Evolutionary conservation across 179 eudicot genomes (phyloP), one percentile per base, ranked within the genome.

Genomic region (Pouteria campechiana): DNA sequence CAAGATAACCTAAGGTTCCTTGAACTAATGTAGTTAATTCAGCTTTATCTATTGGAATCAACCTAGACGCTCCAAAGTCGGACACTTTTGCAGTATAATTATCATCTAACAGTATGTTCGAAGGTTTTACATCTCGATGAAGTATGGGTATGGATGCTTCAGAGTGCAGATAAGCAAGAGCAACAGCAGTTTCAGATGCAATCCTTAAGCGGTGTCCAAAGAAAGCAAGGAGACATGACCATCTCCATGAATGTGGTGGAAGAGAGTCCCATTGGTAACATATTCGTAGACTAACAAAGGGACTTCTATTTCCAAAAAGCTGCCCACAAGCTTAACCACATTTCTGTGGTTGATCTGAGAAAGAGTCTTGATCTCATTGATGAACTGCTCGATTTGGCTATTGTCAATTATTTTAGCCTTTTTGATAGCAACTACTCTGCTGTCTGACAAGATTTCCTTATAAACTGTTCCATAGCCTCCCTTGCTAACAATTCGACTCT

Each of bases 391-490:
- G 4, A 64, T 54, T 50, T 69, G 75, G 51, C 48, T 37, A 16
- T 38, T 27, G 12, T 64, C 75, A 44, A 59, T 41, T 16, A 49
- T 10, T 42, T 31, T 28, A 0, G 75, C 63, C 35, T 50, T 69
- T 14, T 69, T 69, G 33, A 69, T 50, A 10, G 75, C 75, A n/a
- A 69, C 63, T 0, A 54, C 27, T 7, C 52, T 41, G 11, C 50
- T 42, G 13, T 69, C 67, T 0, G 52, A 34, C 14, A 73, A 24
- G 34, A 67, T 46, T 11, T 72, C 79, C 54, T 60, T 68, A 46
- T 73, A 73, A 11, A 73, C 79, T 2, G 62, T 68, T 8, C 79
- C 79, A 34, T 53, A 58, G 15, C 75, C 70, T 19, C 73, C 74
- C 7, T 33, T 20, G 18, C 73, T 68, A 2, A 77, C 50, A 27